Percentiles rank a stretch among this genome's conserved stretches.
phyloP scores from a whole-genome alignment of 805 yeast genomes.

The Ogataea nakhonphanomensis region DNA sequence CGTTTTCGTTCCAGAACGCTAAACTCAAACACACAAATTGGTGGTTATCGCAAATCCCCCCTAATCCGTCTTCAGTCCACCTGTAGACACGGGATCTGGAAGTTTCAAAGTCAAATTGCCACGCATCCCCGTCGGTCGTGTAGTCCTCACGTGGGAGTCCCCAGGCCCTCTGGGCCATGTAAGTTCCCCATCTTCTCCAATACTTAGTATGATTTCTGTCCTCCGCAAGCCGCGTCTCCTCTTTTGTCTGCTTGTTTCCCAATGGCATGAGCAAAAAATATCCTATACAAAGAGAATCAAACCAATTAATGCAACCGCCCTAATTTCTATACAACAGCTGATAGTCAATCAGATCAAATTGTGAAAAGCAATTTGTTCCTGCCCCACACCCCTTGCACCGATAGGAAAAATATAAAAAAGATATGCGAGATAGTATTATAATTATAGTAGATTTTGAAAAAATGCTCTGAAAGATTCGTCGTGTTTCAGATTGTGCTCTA shows the following conservation, averaged over 20 bases:
- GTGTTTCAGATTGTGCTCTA: constrained; percentile 50
- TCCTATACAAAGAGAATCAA: neutral
- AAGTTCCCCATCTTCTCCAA: constrained; percentile 92
- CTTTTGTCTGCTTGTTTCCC: constrained; percentile 20
- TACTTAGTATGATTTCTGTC: constrained; percentile 44
- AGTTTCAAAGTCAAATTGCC: constrained; percentile 88
- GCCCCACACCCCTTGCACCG: constrained; percentile 7
- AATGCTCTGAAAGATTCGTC: constrained; percentile 58
- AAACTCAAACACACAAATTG: constrained; percentile 73
- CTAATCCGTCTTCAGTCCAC: constrained; percentile 96
- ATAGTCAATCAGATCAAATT: constrained; percentile 2
- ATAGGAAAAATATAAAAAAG: neutral
- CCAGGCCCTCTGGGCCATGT: constrained; percentile 86
- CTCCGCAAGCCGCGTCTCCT: constrained; percentile 41
- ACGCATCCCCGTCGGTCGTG: constrained; percentile 81
- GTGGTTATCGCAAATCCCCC: constrained; percentile 83
- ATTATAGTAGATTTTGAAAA: constrained; percentile 24
- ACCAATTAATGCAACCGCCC: neutral
- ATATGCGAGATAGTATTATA: constrained; percentile 3
- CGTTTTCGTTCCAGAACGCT: constrained; percentile 91
- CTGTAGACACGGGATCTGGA: constrained; percentile 77
- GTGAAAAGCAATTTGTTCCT: constrained; percentile 1
- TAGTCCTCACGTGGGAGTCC: constrained; percentile 86
- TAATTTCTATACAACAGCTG: neutral
- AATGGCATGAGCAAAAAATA: constrained; percentile 19